Percentiles rank a stretch among this genome's conserved stretches.
Conservation (phyloP, 164 flowering plant genomes). For the Protea cynaroides region DNA sequence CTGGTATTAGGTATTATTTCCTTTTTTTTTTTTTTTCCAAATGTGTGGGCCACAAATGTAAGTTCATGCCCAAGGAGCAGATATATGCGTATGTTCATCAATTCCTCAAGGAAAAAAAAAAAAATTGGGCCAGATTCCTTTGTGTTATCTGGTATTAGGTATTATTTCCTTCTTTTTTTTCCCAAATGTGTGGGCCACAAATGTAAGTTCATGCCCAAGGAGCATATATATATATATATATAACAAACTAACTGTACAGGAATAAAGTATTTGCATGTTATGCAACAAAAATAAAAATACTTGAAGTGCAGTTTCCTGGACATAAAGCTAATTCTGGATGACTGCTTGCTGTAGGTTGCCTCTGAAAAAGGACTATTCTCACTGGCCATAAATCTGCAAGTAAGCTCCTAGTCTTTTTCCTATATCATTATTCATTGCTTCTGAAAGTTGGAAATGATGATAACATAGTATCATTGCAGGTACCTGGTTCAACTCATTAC, state of each 20-base stretch:
- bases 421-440: conserved; percentile 4
- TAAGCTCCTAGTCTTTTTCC: conserved; percentile 30
- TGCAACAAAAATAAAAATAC: not conserved
- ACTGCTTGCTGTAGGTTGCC: conserved; percentile 56
- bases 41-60: no score
- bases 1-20: no score
- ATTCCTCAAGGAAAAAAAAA: no score
- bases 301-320: not conserved
- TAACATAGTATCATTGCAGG: conserved; percentile 37
- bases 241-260: not conserved
- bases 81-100: no score
- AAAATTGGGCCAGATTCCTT: no score
- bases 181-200: no score
- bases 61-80: not conserved
- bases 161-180: no score
- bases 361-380: conserved; percentile 85
- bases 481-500: conserved; percentile 94
- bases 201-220: not conserved
- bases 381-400: conserved; percentile 80
- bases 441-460: conserved; percentile 5
- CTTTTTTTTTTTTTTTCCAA: no score
- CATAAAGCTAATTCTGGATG: not conserved
- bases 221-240: not conserved
- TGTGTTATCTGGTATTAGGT: no score
- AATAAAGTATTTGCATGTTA: not conserved